Evolutionary conservation across 352 stramenopile species (phyloP).

Genomic region (Phytopythium montanum): DNA sequence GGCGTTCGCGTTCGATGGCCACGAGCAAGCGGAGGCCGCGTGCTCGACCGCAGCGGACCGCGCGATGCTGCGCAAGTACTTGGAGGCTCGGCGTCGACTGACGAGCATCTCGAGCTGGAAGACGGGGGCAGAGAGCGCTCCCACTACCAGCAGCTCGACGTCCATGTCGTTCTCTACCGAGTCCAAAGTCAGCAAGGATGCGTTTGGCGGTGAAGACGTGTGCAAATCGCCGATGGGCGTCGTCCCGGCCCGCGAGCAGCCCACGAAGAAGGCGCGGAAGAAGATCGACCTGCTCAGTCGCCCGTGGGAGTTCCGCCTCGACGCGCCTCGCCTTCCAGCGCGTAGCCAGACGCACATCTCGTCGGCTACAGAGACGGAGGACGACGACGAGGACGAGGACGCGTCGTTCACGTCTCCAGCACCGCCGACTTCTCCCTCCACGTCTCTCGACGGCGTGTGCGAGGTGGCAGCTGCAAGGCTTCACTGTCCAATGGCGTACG

Average conservation of each 20-base stretch:
- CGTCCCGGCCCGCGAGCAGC: background rate
- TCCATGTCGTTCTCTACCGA: background rate
- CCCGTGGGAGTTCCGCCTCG: constrained; percentile 2
- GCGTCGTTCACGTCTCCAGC: constrained; percentile 2
- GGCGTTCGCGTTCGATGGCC: constrained; percentile 4
- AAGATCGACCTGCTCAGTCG: constrained; percentile 2
- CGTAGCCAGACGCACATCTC: constrained; percentile 2
- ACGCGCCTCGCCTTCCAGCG: background rate
- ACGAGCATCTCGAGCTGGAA: constrained; percentile 20
- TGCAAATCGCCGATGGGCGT: background rate
- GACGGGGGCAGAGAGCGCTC: background rate
- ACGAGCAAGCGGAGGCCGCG: constrained; percentile 16
- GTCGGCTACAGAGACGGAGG: constrained; percentile 11
- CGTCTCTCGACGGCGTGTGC: constrained; percentile 54
- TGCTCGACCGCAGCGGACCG: constrained; percentile 18
- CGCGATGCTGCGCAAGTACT: constrained; percentile 47
- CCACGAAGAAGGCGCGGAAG: background rate
- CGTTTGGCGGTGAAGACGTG: background rate
- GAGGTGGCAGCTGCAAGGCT: constrained; percentile 46
- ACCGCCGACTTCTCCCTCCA: background rate
- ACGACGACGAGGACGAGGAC: constrained; percentile 24
- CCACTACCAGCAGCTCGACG: background rate
- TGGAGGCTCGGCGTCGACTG: constrained; percentile 40
- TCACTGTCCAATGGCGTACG: constrained; percentile 39
- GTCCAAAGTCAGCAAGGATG: background rate